Percentiles rank a stretch among this genome's conserved stretches.
phyloP scores from a whole-genome alignment of 305 asterid genomes.

The Salvia sclarea region DNA sequence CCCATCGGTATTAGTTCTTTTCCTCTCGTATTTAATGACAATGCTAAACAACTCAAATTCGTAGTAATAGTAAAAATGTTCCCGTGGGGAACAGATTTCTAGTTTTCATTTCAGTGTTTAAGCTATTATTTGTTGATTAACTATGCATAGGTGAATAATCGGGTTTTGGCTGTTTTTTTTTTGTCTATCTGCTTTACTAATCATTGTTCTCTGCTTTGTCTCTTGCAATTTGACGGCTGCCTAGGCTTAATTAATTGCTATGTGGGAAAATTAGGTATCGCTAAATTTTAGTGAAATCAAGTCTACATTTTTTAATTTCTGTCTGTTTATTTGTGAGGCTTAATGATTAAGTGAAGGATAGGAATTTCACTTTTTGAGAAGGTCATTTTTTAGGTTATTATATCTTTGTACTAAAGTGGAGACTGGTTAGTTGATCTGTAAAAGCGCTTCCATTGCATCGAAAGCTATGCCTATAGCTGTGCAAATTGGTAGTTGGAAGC shows the following conservation, averaged over 20 bases:
- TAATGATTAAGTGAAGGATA: neutral
- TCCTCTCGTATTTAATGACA: neutral
- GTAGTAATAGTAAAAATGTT: neutral
- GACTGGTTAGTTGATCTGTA: neutral
- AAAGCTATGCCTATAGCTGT: neutral
- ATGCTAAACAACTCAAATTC: slow-evolving; percentile 1
- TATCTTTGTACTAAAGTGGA: neutral
- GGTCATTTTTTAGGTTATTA: slow-evolving; percentile 10
- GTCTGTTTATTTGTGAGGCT: neutral
- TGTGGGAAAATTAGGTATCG: neutral
- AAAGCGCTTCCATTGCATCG: neutral
- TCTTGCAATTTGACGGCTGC: slow-evolving; percentile 9
- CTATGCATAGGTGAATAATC: slow-evolving; percentile 14
- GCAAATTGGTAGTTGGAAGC: neutral
- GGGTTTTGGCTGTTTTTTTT: slow-evolving; percentile 16
- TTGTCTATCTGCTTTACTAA: neutral
- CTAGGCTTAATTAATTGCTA: neutral
- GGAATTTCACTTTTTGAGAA: neutral
- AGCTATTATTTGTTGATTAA: neutral
- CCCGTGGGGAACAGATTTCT: neutral
- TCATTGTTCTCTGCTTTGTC: slow-evolving; percentile 17
- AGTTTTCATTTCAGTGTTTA: slow-evolving; percentile 2
- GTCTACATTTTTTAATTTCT: neutral
- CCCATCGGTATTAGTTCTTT: slow-evolving; percentile 11
- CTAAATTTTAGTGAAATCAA: neutral